Conservation (phyloP, 129 eudicot genomes). For the Logfia minima region DNA sequence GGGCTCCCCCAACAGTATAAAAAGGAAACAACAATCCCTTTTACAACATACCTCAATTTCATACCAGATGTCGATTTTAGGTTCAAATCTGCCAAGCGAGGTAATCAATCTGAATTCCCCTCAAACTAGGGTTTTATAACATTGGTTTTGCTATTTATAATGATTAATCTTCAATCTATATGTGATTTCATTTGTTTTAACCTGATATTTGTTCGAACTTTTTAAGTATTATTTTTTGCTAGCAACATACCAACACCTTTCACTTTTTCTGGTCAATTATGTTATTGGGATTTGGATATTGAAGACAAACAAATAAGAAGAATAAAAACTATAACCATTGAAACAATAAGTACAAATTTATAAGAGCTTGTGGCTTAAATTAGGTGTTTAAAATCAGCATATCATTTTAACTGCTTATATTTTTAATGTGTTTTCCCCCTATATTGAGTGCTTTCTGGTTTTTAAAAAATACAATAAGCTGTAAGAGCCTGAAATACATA, state of each 20-base stretch:
- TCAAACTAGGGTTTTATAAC: not conserved
- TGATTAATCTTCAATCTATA: not conserved
- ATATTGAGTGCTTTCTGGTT: too few species aligned
- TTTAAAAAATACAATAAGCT: too few species aligned
- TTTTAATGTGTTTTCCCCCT: too few species aligned
- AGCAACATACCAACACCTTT: constrained; percentile 13
- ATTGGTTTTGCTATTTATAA: constrained; percentile 13
- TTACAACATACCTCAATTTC: not conserved
- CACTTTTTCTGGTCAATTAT: not conserved
- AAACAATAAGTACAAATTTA: too few species aligned
- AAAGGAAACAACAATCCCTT: constrained; percentile 11
- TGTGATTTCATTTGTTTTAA: constrained; percentile 3
- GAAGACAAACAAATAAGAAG: too few species aligned
- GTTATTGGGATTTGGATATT: not conserved
- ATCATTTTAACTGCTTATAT: too few species aligned
- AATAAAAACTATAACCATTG: too few species aligned
- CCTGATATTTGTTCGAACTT: not conserved
- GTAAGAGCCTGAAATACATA: too few species aligned
- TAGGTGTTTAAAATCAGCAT: too few species aligned
- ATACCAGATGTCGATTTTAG: constrained; percentile 35
- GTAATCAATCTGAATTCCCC: constrained; percentile 24
- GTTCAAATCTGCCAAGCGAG: constrained; percentile 37
- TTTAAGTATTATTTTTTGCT: not conserved
- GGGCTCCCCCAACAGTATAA: constrained; percentile 19
- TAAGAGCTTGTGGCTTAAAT: too few species aligned